phyloP scores from a whole-genome alignment of 2,329 filamentous ascomycete species.

The Fusarium abutilonis region DNA sequence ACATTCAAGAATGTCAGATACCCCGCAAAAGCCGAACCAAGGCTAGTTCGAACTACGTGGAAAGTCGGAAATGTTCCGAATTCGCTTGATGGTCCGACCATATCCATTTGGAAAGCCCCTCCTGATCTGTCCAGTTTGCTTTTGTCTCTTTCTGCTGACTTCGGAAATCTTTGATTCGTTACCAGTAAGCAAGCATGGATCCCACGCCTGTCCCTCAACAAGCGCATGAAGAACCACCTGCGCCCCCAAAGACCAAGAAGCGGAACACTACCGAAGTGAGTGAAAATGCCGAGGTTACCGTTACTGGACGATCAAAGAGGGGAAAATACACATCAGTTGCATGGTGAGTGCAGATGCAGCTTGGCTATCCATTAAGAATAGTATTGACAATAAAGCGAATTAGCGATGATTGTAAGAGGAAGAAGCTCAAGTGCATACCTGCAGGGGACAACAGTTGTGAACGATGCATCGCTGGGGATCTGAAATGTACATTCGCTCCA shows the following conservation, averaged over 20 bases:
- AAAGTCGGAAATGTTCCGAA: conserved; percentile 38
- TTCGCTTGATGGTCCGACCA: background rate
- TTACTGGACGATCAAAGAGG: conserved; percentile 43
- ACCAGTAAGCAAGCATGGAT: background rate
- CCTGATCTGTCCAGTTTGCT: background rate
- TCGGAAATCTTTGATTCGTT: conserved; percentile 11
- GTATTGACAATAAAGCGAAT: background rate
- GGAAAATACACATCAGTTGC: conserved; percentile 53
- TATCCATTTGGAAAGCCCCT: conserved; percentile 5
- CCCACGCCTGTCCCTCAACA: background rate
- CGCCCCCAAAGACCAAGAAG: conserved; percentile 22
- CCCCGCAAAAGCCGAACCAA: too few species aligned
- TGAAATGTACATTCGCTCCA: conserved; percentile 43
- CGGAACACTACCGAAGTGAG: conserved; percentile 23
- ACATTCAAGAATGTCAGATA: too few species aligned
- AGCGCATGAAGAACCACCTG: background rate
- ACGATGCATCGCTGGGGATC: conserved; percentile 45
- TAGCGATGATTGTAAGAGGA: conserved; percentile 54
- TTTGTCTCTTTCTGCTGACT: background rate
- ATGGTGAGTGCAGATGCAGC: conserved; percentile 41
- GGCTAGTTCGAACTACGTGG: conserved; percentile 7
- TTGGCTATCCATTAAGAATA: too few species aligned
- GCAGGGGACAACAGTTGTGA: conserved; percentile 44
- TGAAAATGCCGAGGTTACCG: background rate
- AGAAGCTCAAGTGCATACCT: conserved; percentile 54